Conservation (phyloP, 2,329 filamentous ascomycete species). For the Talaromyces sp. region DNA sequence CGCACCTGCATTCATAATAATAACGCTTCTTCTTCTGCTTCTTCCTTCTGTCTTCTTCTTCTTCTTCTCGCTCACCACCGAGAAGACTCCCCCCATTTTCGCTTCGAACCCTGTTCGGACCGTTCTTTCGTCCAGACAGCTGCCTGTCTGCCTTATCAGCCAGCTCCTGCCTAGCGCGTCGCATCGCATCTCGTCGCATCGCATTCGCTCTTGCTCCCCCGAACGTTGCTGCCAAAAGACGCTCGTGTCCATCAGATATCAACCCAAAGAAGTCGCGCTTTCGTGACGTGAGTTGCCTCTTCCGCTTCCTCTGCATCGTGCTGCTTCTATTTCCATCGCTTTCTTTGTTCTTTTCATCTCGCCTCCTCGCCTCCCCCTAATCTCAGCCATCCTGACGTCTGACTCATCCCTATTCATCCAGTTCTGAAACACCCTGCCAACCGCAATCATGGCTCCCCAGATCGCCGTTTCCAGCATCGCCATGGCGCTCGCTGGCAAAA, state of each 20-base stretch:
- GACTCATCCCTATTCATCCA: slow-evolving; percentile 6
- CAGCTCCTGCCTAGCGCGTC: slow-evolving; percentile 8
- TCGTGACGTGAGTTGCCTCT: slow-evolving; percentile 10
- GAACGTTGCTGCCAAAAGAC: background rate
- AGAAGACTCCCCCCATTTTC: slow-evolving; percentile 2
- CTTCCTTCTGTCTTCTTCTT: background rate
- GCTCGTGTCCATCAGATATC: background rate
- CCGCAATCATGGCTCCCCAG: slow-evolving; percentile 40
- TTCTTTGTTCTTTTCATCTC: background rate
- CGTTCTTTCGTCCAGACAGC: slow-evolving; percentile 3
- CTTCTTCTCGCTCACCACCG: background rate
- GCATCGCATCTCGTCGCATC: background rate
- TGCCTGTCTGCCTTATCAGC: slow-evolving; percentile 6
- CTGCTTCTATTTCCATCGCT: background rate
- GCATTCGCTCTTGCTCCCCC: background rate
- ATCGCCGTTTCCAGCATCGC: slow-evolving; percentile 41
- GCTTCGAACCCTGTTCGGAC: background rate
- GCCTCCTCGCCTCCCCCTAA: background rate
- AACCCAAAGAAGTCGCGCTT: slow-evolving; percentile 7
- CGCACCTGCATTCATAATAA: background rate
- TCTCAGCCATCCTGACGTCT: slow-evolving; percentile 9
- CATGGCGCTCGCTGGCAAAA: slow-evolving; percentile 47
- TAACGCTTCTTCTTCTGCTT: background rate
- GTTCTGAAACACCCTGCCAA: background rate
- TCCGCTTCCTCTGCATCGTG: background rate